Percentiles rank a stretch among this genome's conserved stretches.
Conservation (phyloP, 805 yeast genomes). For the Cyberlindnera meyerae region DNA sequence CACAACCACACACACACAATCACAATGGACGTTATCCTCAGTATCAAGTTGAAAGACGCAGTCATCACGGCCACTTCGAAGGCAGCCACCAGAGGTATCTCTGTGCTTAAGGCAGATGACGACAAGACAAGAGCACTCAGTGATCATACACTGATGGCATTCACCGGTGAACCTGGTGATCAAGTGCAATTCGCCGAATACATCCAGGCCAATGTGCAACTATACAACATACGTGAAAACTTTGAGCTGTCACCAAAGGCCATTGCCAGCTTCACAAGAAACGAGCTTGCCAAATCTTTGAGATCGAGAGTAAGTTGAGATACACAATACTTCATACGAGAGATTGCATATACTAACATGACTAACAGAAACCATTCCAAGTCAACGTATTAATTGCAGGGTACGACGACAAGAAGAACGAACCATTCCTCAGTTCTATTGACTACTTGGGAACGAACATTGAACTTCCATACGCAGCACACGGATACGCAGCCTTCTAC, state of each 20-base stretch:
- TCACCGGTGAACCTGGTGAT: slow-evolving; percentile 94
- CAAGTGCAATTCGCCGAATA: slow-evolving; percentile 86
- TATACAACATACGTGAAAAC: slow-evolving; percentile 81
- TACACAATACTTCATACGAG: neutral
- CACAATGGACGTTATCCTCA: slow-evolving; percentile 83
- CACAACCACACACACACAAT: neutral
- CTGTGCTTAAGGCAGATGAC: slow-evolving; percentile 71
- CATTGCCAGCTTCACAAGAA: slow-evolving; percentile 83
- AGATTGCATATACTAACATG: slow-evolving; percentile 7
- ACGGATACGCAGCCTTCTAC: slow-evolving; percentile 97
- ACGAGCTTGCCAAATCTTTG: slow-evolving; percentile 78
- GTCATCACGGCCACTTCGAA: slow-evolving; percentile 92
- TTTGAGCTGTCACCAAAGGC: slow-evolving; percentile 80
- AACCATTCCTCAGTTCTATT: slow-evolving; percentile 77
- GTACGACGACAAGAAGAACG: slow-evolving; percentile 51
- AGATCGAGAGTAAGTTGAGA: slow-evolving; percentile 58
- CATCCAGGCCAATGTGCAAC: slow-evolving; percentile 86
- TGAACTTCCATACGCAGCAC: slow-evolving; percentile 93
- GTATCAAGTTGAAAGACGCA: slow-evolving; percentile 74
- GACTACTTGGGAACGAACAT: slow-evolving; percentile 93
- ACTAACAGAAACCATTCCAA: slow-evolving; percentile 81
- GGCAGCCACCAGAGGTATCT: slow-evolving; percentile 88
- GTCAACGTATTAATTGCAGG: slow-evolving; percentile 91
- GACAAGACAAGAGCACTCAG: slow-evolving; percentile 76
- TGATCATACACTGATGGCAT: slow-evolving; percentile 77